These are phyloP conservation scores for Karstenula rhodostoma DNA, from an alignment of 2,329 filamentous ascomycete genomes.

Conservation along the genomic window DNA sequence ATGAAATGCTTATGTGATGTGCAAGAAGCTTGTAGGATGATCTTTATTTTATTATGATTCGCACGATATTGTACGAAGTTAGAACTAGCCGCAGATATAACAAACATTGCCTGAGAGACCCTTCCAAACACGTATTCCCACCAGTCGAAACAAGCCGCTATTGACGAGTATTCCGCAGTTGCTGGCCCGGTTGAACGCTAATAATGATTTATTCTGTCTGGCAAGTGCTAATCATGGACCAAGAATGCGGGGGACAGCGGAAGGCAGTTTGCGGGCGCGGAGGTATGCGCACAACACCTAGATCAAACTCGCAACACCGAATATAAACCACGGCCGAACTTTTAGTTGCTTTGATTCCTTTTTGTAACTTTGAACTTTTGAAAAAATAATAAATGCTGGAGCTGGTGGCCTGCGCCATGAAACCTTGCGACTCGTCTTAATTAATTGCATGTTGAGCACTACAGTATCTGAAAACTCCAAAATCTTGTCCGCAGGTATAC, in stretches of 20 bases:
- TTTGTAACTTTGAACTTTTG: not conserved
- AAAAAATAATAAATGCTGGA: not conserved
- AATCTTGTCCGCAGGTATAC: too few species aligned
- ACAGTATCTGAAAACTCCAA: too few species aligned
- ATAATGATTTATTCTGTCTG: not conserved
- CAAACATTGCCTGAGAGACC: not conserved
- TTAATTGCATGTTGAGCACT: too few species aligned
- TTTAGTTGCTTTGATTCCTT: not conserved
- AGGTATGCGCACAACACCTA: not conserved
- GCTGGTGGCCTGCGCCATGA: not conserved
- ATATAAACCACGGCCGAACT: not conserved
- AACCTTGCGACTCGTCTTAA: too few species aligned
- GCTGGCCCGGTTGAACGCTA: not conserved
- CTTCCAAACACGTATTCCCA: not conserved
- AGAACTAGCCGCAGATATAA: not conserved
- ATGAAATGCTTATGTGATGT: not conserved
- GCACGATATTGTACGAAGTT: not conserved
- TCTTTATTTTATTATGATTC: not conserved
- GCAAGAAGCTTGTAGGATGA: not conserved
- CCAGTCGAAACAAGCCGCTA: not conserved
- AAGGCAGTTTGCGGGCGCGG: not conserved
- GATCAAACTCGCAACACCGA: not conserved
- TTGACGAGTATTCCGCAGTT: not conserved
- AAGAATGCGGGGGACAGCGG: conserved; percentile 1
- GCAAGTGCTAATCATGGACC: not conserved